A percentile compares a stretch with the other conserved stretches of the same genome.
phyloP scores from a whole-genome alignment of 306 rosid species.

The Pachyrhizus erosus region DNA sequence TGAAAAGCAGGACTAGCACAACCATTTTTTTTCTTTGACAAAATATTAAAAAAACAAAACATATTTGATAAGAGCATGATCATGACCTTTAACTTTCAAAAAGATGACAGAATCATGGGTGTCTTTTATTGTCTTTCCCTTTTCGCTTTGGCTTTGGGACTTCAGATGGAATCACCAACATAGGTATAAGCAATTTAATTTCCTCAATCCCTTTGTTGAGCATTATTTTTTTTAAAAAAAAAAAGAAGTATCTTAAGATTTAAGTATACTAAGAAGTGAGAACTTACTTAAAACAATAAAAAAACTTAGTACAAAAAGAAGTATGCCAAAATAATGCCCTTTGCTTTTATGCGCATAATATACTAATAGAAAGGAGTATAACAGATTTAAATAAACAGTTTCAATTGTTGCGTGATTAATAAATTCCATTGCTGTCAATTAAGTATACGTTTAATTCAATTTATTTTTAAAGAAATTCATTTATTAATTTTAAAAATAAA shows the following conservation, averaged over 20 bases:
- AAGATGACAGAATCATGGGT: conserved; percentile 34
- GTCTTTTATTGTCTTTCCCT: conserved; percentile 39
- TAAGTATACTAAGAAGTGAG: conserved; percentile 50
- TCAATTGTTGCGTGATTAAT: neutral
- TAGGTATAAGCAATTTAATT: neutral
- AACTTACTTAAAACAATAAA: neutral
- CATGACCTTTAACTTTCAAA: conserved; percentile 47
- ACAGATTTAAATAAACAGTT: neutral
- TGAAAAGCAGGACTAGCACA: conserved; percentile 18
- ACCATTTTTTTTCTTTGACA: neutral
- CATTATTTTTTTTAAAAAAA: neutral
- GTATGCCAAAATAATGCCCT: neutral
- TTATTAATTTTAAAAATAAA: too few species aligned
- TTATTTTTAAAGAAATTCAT: neutral
- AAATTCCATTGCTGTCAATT: neutral
- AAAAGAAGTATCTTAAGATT: conserved; percentile 50
- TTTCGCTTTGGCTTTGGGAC: conserved; percentile 44
- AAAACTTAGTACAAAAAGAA: neutral
- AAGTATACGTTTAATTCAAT: neutral
- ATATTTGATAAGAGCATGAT: conserved; percentile 12
- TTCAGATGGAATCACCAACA: conserved; percentile 38
- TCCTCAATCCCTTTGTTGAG: neutral
- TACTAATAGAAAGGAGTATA: neutral
- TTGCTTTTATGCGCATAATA: neutral
- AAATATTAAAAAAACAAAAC: neutral